Evolutionary conservation across 1,284 basidiomycete species (phyloP).

Genomic region (Testicularia cyperi): DNA sequence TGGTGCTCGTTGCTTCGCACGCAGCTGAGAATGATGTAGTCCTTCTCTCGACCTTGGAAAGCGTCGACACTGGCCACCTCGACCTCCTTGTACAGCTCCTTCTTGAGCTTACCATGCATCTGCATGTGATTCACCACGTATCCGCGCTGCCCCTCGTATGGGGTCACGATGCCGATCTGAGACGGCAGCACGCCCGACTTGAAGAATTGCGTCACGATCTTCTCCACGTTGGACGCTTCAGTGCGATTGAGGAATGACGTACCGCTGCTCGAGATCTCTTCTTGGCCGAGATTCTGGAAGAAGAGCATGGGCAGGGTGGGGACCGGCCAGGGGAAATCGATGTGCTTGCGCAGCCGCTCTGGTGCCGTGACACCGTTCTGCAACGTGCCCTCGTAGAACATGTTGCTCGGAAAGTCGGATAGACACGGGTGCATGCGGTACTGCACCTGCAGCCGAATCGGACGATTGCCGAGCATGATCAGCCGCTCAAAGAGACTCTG

Average conservation of each 20-base stretch:
- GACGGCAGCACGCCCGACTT: constrained; percentile 91
- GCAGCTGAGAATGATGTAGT: constrained; percentile 97
- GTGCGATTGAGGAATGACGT: constrained; percentile 99
- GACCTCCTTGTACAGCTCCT: constrained; percentile 98
- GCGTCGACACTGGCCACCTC: constrained; percentile 99
- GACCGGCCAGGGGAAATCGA: constrained; percentile 98
- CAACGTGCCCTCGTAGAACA: constrained; percentile 99
- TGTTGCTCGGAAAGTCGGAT: constrained; percentile 98
- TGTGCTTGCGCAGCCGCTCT: constrained; percentile 91
- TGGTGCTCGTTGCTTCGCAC: constrained; percentile 99
- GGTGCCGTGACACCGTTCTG: constrained; percentile 99
- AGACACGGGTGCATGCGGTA: constrained; percentile 99
- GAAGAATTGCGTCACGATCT: constrained; percentile 99
- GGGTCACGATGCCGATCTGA: constrained; percentile 98
- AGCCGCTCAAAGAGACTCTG: constrained; percentile 97
- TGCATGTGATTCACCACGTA: constrained; percentile 99
- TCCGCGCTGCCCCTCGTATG: constrained; percentile 98
- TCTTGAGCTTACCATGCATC: constrained; percentile 95
- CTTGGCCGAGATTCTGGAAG: constrained; percentile 97
- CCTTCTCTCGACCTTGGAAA: constrained; percentile 99
- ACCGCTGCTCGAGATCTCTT: constrained; percentile 96
- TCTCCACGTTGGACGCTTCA: constrained; percentile 97
- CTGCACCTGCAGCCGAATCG: constrained; percentile 97
- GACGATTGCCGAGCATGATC: constrained; percentile 89
- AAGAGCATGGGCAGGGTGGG: constrained; percentile 99